Evolutionary conservation across 78 protist genomes (phyloP).

Genomic region (Dictyostelium purpureum): DNA sequence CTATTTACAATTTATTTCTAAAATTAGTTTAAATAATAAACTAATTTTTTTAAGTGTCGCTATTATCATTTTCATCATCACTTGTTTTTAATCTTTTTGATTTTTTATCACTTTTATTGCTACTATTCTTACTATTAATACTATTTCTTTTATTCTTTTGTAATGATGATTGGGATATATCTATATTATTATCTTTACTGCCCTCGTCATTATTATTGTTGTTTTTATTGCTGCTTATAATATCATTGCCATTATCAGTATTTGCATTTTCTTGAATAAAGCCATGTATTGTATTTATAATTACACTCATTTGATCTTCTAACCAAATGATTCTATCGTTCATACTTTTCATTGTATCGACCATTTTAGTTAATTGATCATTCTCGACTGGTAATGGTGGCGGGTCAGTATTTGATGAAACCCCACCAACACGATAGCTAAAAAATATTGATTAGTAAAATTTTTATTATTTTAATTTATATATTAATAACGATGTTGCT

Average conservation of each 20-base stretch:
- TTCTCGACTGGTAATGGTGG: neutral
- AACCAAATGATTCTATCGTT: neutral
- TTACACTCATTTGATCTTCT: constrained; percentile 3
- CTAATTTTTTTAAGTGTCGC: neutral
- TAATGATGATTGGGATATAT: neutral
- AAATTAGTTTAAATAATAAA: neutral
- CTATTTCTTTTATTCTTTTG: neutral
- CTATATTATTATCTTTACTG: neutral
- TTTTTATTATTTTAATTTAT: too few species aligned
- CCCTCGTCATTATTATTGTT: neutral
- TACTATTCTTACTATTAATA: neutral
- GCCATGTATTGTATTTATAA: too few species aligned
- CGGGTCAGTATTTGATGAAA: neutral
- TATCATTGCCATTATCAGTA: neutral
- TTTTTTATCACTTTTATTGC: neutral
- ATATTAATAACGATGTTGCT: too few species aligned
- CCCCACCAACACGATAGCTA: neutral
- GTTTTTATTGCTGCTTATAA: neutral
- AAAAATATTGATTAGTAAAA: neutral
- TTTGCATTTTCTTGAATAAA: too few species aligned
- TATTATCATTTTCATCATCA: neutral
- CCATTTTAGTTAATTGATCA: neutral
- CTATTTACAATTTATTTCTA: neutral
- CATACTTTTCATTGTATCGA: neutral
- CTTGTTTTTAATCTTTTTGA: neutral